phyloP scores from a whole-genome alignment of 441 rosid species.

The Gossypium davidsonii region DNA sequence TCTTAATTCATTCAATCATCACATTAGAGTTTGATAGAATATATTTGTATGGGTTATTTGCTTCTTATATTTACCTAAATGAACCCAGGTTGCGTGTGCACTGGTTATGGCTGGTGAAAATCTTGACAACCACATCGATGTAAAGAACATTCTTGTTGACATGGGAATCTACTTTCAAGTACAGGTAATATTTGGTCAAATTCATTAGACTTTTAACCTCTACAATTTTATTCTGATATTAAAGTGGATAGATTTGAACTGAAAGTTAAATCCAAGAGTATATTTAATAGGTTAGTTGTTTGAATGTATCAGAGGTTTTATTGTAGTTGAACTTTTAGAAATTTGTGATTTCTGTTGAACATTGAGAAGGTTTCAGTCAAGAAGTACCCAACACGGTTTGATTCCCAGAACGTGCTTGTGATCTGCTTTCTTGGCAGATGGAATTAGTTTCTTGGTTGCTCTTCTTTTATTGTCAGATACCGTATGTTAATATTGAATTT shows the following conservation, averaged over 20 bases:
- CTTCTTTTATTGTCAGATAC: neutral
- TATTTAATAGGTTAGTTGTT: neutral
- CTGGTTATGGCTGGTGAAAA: neutral
- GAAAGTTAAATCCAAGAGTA: neutral
- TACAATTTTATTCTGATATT: neutral
- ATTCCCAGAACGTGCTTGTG: neutral
- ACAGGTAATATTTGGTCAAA: constrained; percentile 18
- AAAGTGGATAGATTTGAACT: neutral
- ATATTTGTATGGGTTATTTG: neutral
- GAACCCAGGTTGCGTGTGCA: constrained; percentile 28
- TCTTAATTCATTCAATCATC: neutral
- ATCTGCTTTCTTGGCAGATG: neutral
- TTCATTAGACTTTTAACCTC: neutral
- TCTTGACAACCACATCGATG: neutral
- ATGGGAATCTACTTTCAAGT: constrained; percentile 5
- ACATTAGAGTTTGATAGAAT: neutral
- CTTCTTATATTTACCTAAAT: neutral
- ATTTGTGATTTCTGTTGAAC: constrained; percentile 1
- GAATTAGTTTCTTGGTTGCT: neutral
- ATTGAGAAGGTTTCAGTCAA: neutral
- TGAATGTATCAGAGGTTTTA: neutral
- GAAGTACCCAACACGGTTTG: neutral
- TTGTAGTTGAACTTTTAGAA: neutral
- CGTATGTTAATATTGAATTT: neutral
- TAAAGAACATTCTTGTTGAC: neutral